Base-by-base conservation (phyloP, 2,329 filamentous ascomycete species). In the Didymella pinodella region DNA sequence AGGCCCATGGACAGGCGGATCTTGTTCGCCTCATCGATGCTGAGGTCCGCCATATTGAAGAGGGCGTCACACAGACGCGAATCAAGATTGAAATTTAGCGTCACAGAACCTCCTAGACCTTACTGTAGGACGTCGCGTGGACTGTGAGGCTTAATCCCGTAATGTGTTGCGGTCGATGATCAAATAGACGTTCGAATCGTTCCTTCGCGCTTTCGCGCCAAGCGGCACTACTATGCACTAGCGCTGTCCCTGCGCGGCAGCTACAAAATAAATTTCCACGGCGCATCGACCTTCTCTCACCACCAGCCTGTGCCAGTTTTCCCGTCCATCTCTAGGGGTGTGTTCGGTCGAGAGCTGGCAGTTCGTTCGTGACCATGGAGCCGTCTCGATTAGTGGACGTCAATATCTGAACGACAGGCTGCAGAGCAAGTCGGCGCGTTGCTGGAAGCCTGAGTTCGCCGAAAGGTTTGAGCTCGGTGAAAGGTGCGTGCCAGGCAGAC, bases 381-480 rank as follows among this genome's bases (percentile, higher is more conserved):
- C 90, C 93, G 89, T 88, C 90, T 91, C 88, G 66, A 74, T 69
- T 74, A 45, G 72, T 79, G 88, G 90, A 87, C 93, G 89, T 90
- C 85, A 88, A 90, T 92, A 83, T 93, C 90, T 90, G 88, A 91
- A 93, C 90, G 92, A 96, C 93, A 95, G 91, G 88, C 95, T 89
- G 91, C 79, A 96, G 89, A 97, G 79, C 74, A 86, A 95, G 83
- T 82, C 78, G 81, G 82, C 79, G 79, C 79, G 77, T 81, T 71
- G 73, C 70, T 73, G 73, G 72, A 75, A 83, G 84, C 86, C 85
- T 86, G 75, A 77, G 71, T 66, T 76, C 67, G 62, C 71, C 70
- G 64, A 46, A 58, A 66, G 72, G 73, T 73, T 75, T 66, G 75
- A 77, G 71, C 73, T 77, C 74, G 73, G 75, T 73, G 68, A 66